Conservation (phyloP, 2,329 filamentous ascomycete genomes). For the Sphaceloma murrayae region DNA sequence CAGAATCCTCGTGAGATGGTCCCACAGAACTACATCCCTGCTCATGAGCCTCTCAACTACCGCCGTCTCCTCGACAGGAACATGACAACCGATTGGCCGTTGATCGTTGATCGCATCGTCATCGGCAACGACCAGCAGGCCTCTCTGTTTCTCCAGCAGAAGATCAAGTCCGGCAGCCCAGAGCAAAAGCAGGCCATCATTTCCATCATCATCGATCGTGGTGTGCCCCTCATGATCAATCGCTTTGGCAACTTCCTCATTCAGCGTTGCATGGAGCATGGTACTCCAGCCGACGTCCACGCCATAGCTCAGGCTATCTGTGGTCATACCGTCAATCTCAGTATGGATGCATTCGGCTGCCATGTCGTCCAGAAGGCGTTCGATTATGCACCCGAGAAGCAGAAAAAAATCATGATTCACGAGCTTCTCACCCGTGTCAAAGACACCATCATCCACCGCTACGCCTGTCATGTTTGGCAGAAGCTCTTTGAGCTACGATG, state of each 20-base stretch:
- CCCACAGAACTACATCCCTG: slow-evolving; percentile 64
- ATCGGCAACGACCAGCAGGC: slow-evolving; percentile 99
- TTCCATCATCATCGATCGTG: slow-evolving; percentile 88
- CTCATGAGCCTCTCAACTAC: slow-evolving; percentile 90
- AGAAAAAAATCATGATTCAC: slow-evolving; percentile 98
- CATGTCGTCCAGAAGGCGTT: slow-evolving; percentile 99
- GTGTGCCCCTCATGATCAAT: slow-evolving; percentile 94
- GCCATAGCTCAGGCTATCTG: slow-evolving; percentile 91
- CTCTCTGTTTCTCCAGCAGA: slow-evolving; percentile 97
- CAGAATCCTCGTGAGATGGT: slow-evolving; percentile 15
- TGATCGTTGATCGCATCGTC: slow-evolving; percentile 98
- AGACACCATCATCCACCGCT: slow-evolving; percentile 95
- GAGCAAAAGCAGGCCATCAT: slow-evolving; percentile 98
- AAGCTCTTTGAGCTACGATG: slow-evolving; percentile 97
- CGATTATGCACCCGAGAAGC: slow-evolving; percentile 92
- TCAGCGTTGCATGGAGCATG: slow-evolving; percentile 97
- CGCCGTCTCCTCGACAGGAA: slow-evolving; percentile 89
- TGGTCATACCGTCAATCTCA: slow-evolving; percentile 85
- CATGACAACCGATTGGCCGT: slow-evolving; percentile 97
- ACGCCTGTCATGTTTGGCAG: slow-evolving; percentile 98
- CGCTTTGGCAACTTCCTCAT: slow-evolving; percentile 98
- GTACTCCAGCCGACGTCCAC: slow-evolving; percentile 85
- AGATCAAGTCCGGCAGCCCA: slow-evolving; percentile 88
- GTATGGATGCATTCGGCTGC: slow-evolving; percentile 97
- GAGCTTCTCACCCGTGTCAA: slow-evolving; percentile 90